Base-by-base conservation (phyloP, 225 moss, liverwort and hornwort genomes). In the Marchantia polymorpha region DNA sequence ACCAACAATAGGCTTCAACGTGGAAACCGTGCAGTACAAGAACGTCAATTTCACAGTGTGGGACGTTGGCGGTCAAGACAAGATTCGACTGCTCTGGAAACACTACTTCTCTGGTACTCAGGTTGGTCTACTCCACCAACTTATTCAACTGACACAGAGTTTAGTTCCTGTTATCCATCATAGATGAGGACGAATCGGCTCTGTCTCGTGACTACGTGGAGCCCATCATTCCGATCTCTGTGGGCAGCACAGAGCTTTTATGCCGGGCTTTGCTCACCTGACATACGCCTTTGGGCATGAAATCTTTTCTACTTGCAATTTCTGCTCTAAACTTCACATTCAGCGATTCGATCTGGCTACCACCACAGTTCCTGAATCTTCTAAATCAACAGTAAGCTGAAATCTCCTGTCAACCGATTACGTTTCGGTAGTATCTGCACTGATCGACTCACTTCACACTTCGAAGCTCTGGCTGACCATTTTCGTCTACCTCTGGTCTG, bases 61-160 rank as follows among this genome's bases (percentile, higher is more conserved):
- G 83, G 83, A 83, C 75, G 79, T 83, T 1, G 83, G 83, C 10
- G 83, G 83, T 60, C 79, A 83, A 75, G 55, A 79, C 47, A 83
- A 31, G 75, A 80, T 83, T 47, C 65, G 83, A 52, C 4, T 25
- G 20, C 78, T 83, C 14, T 83, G 83, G 78, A 50, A 54, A 39
- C 63, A 83, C 29, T 83, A 83, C 73, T 83, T 78, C 74, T 17
- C 54, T 26, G 54, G 64, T 23, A 67, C 78, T 64, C 78, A 83
- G 83, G 83, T 82, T 25, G 23, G 59, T 20, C 11, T 14, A 22
- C 72, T 72, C 52, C 7, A 6, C 70, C 12, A 39, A 4, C 64
- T 64, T n/a, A 39, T 39, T 39, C 2, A 2, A 39, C 39, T 5
- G 39, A 39, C 2, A 39, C 39, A 39, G 39, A 5, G 39, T 46